phyloP scores from a whole-genome alignment of 805 yeast species.

The Komagataella pseudopastoris region DNA sequence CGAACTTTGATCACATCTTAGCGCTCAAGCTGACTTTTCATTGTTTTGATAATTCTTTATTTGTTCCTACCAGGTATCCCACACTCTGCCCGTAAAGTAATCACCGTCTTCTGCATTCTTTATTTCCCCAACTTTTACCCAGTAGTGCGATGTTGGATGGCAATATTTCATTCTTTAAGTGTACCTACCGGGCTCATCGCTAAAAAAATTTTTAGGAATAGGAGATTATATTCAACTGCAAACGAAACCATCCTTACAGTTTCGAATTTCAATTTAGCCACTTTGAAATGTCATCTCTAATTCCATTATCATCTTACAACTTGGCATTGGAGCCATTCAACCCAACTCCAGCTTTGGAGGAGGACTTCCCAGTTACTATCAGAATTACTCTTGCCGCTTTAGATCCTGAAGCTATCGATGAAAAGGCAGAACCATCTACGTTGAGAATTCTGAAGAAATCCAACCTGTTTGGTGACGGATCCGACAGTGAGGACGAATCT shows the following conservation, averaged over 20 bases:
- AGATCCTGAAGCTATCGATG: conserved; percentile 81
- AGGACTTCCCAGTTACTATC: conserved; percentile 78
- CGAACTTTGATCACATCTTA: background rate
- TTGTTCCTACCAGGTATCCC: background rate
- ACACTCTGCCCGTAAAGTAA: background rate
- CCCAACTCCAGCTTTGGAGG: conserved; percentile 79
- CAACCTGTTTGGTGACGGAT: conserved; percentile 25
- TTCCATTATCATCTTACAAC: conserved; percentile 81
- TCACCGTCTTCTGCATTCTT: background rate
- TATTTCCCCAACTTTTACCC: background rate
- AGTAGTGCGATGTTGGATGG: background rate
- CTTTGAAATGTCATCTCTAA: conserved; percentile 42
- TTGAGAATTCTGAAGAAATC: conserved; percentile 74
- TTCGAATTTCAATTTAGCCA: background rate
- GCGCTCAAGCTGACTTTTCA: too few species aligned
- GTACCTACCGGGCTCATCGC: background rate
- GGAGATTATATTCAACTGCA: background rate
- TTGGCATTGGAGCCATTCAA: conserved; percentile 76
- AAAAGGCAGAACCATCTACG: conserved; percentile 73
- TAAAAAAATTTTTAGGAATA: background rate
- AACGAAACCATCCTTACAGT: background rate
- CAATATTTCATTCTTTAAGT: background rate
- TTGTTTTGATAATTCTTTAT: background rate
- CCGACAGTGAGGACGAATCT: conserved; percentile 26
- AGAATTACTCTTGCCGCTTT: conserved; percentile 91